phyloP scores from a whole-genome alignment of 2,329 filamentous ascomycete genomes.

The Fusarium nisikadoi region DNA sequence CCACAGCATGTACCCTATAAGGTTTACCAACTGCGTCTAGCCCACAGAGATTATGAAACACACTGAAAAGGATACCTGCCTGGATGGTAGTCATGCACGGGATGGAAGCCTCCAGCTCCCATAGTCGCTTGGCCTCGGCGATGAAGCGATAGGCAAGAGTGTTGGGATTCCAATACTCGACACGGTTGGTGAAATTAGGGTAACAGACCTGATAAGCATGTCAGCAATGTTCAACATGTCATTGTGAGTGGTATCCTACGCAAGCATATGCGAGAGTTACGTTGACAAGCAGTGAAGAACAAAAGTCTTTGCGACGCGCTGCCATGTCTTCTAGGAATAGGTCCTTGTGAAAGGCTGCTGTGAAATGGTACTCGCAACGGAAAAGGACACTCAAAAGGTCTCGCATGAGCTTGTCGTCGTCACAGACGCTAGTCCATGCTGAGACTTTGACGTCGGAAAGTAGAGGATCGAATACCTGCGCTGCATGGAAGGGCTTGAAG shows the following conservation, averaged over 20 bases:
- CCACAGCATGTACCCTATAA: slow-evolving; percentile 47
- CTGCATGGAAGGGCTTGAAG: slow-evolving; percentile 52
- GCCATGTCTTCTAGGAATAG: slow-evolving; percentile 54
- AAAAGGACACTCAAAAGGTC: slow-evolving; percentile 45
- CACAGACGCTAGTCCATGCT: slow-evolving; percentile 51
- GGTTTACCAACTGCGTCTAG: slow-evolving; percentile 52
- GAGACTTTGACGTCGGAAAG: slow-evolving; percentile 47
- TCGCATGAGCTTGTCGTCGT: slow-evolving; percentile 50
- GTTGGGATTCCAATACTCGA: slow-evolving; percentile 51
- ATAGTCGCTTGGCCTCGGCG: slow-evolving; percentile 52
- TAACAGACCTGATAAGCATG: slow-evolving; percentile 44
- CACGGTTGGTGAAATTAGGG: slow-evolving; percentile 41
- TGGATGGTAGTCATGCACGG: slow-evolving; percentile 51
- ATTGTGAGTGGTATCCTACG: slow-evolving; percentile 39
- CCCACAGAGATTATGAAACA: slow-evolving; percentile 48
- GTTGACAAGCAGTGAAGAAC: slow-evolving; percentile 55
- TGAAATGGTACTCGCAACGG: slow-evolving; percentile 51
- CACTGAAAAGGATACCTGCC: slow-evolving; percentile 48
- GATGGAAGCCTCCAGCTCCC: slow-evolving; percentile 49
- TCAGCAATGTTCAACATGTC: not conserved
- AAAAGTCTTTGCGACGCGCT: slow-evolving; percentile 46
- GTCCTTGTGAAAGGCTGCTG: slow-evolving; percentile 52
- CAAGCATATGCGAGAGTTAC: slow-evolving; percentile 50
- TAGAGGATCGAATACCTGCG: slow-evolving; percentile 48
- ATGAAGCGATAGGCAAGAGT: slow-evolving; percentile 51